Evolutionary conservation across 2,329 filamentous ascomycete genomes (phyloP).

Genomic region (Lanzia echinophila): DNA sequence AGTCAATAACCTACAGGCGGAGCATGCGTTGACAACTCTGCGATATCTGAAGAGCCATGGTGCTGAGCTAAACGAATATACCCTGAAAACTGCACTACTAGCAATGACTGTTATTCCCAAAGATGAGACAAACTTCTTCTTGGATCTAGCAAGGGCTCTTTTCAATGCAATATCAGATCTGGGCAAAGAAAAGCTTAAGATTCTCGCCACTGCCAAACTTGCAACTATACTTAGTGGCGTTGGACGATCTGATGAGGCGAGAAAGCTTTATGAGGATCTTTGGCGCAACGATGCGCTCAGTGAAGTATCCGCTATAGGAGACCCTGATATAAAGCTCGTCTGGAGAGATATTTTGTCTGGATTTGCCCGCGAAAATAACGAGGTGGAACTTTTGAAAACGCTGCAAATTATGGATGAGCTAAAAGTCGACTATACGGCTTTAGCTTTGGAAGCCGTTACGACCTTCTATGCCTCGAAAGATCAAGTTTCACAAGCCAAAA

Average conservation of each 20-base stretch:
- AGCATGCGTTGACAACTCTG: slow-evolving; percentile 53
- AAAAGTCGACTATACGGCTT: slow-evolving; percentile 39
- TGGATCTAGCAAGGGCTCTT: slow-evolving; percentile 22
- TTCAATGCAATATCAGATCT: slow-evolving; percentile 15
- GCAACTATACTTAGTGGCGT: slow-evolving; percentile 15
- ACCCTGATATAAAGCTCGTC: background rate
- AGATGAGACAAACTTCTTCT: slow-evolving; percentile 11
- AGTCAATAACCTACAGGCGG: slow-evolving; percentile 61
- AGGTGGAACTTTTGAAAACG: slow-evolving; percentile 51
- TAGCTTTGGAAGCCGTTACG: slow-evolving; percentile 50
- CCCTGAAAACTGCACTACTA: slow-evolving; percentile 15
- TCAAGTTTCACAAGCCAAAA: slow-evolving; percentile 53
- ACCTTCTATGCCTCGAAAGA: slow-evolving; percentile 54
- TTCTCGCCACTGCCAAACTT: too few species aligned
- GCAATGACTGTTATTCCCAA: slow-evolving; percentile 19
- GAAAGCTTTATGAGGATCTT: slow-evolving; percentile 13
- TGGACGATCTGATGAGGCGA: slow-evolving; percentile 23
- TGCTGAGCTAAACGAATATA: slow-evolving; percentile 10
- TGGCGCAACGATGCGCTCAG: background rate
- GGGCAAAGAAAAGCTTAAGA: too few species aligned
- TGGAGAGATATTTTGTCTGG: slow-evolving; percentile 52
- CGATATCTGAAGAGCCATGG: slow-evolving; percentile 44
- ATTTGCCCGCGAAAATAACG: slow-evolving; percentile 52
- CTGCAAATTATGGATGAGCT: slow-evolving; percentile 44
- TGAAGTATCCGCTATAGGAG: background rate